Evolutionary conservation across 2,329 filamentous ascomycete genomes (phyloP).

Genomic region (Xylaria sp.): DNA sequence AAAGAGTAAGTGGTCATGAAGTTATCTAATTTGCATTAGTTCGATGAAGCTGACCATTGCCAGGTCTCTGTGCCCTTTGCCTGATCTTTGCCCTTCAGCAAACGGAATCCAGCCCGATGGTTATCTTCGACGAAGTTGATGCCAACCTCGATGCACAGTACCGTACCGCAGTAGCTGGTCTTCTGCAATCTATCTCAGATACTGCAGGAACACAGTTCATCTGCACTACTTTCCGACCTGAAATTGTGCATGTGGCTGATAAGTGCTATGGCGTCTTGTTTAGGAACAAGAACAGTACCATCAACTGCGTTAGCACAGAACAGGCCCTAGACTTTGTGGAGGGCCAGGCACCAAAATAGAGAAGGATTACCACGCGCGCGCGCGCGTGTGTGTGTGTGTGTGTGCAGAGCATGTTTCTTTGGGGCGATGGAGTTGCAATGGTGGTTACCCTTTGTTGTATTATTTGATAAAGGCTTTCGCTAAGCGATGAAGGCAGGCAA

Average conservation of each 20-base stretch:
- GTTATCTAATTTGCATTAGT: conserved; percentile 18
- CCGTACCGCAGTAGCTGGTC: conserved; percentile 89
- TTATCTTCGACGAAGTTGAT: conserved; percentile 99
- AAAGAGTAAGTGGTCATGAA: conserved; percentile 72
- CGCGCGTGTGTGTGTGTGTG: too few relatives aligned
- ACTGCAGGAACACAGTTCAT: conserved; percentile 82
- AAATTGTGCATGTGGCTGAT: conserved; percentile 94
- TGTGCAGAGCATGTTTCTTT: conserved; percentile 14
- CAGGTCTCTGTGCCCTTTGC: conserved; percentile 92
- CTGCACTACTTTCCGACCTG: conserved; percentile 96
- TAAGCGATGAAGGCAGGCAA: conserved; percentile 14
- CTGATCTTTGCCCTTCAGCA: conserved; percentile 99
- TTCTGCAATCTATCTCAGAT: conserved; percentile 78
- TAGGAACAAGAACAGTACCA: conserved; percentile 90
- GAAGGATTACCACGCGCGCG: background rate
- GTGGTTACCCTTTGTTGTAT: conserved; percentile 16
- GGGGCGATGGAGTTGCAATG: conserved; percentile 25
- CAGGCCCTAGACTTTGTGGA: conserved; percentile 94
- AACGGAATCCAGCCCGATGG: conserved; percentile 96
- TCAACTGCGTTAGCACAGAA: conserved; percentile 86
- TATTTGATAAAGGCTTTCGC: conserved; percentile 5
- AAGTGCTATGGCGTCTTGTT: conserved; percentile 98
- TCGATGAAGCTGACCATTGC: conserved; percentile 30
- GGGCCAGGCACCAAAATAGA: conserved; percentile 64
- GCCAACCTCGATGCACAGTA: conserved; percentile 98